phyloP scores from a whole-genome alignment of 2,329 filamentous ascomycete genomes.

The Trichoderma arundinaceum region DNA sequence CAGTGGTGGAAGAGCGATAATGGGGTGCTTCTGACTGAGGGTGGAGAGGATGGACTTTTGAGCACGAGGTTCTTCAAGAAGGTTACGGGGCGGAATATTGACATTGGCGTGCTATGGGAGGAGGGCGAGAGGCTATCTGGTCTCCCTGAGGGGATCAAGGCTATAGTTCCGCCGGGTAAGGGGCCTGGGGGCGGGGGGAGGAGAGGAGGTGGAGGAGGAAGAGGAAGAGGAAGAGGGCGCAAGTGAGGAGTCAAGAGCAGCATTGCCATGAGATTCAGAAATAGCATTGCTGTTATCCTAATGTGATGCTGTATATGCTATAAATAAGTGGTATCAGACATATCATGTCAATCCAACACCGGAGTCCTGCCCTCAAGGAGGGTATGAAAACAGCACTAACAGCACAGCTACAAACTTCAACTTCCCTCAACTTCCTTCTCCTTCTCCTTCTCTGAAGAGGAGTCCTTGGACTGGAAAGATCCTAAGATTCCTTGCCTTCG shows the following conservation, averaged over 20 bases:
- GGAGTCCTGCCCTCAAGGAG: background rate
- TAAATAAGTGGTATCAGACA: background rate
- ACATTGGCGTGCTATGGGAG: constrained; percentile 71
- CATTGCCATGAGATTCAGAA: constrained; percentile 8
- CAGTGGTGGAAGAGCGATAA: constrained; percentile 83
- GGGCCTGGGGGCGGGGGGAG: constrained; percentile 50
- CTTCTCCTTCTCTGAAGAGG: too few relatives aligned
- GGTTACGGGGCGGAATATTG: constrained; percentile 66
- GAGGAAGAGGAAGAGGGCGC: constrained; percentile 45
- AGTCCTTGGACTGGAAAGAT: background rate
- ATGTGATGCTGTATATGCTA: background rate
- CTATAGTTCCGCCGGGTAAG: constrained; percentile 56
- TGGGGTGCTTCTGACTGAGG: constrained; percentile 72
- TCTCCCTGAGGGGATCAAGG: constrained; percentile 65
- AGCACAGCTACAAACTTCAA: too few relatives aligned
- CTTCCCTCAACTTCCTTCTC: background rate
- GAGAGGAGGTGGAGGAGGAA: constrained; percentile 46
- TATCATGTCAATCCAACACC: background rate
- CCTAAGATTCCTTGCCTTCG: constrained; percentile 1
- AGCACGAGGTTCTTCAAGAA: constrained; percentile 71
- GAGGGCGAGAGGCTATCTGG: constrained; percentile 71
- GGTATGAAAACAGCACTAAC: background rate
- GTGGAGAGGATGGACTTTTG: constrained; percentile 64
- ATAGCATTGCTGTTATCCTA: background rate
- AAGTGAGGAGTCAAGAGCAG: constrained; percentile 31